Base-by-base conservation (phyloP, 2,329 filamentous ascomycete genomes). In the Dothideomycetidae sp. region DNA sequence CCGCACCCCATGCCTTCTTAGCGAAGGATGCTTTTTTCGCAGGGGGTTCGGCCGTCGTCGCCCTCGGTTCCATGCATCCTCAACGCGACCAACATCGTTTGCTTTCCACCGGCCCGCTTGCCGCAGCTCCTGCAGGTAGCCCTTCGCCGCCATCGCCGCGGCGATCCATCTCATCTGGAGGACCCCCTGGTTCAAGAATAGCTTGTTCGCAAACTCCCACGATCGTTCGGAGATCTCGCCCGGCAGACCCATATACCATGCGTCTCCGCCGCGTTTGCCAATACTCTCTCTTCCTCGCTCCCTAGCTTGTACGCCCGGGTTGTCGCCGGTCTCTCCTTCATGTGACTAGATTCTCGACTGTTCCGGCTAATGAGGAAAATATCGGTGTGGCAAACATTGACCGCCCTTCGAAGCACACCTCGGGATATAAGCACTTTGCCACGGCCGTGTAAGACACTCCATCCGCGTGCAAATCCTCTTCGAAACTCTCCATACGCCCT, bases 311-410 rank as follows among this genome's bases (percentile, higher is more conserved):
- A n/a, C n/a, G n/a, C n/a, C n/a, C n/a, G n/a, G n/a, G n/a, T n/a
- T n/a, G n/a, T n/a, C n/a, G n/a, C n/a, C n/a, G n/a, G n/a, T n/a
- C n/a, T n/a, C n/a, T n/a, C n/a, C n/a, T n/a, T n/a, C n/a, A n/a
- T n/a, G n/a, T n/a, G n/a, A n/a, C n/a, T n/a, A n/a, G n/a, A n/a
- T n/a, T n/a, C n/a, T n/a, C n/a, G n/a, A n/a, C n/a, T n/a, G n/a
- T n/a, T n/a, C n/a, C n/a, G n/a, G n/a, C n/a, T n/a, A n/a, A n/a
- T n/a, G n/a, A 37, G 28, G n/a, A 34, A n/a, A 13, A 13, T 16
- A 37, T 37, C 35, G 35, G 26, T n/a, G 31, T 37, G 26, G 21
- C 31, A 37, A n/a, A 37, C 31, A 31, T 7, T 31, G 35, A 17
- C 18, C 16, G 14, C 28, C 21, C 23, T 26, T 31, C 35, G 26